Conservation (phyloP, 805 yeast genomes). For the Hanseniaspora singularis region DNA sequence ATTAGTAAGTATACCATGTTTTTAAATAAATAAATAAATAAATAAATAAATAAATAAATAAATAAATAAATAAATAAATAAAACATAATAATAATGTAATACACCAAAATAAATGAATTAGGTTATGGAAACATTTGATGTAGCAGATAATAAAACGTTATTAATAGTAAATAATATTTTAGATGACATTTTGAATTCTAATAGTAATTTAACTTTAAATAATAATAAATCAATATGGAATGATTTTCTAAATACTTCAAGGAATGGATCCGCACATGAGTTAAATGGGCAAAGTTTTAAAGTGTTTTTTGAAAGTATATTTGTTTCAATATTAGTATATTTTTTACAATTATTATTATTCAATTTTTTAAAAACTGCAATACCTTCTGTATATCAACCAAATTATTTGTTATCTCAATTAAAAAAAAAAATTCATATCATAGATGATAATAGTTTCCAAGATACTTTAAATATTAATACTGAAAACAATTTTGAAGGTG, state of each 20-base stretch:
- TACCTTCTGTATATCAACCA: slow-evolving; percentile 44
- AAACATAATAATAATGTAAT: no score
- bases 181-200: no score
- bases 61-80: no score
- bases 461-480: background rate
- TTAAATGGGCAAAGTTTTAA: slow-evolving; percentile 48
- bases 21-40: no score
- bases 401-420: slow-evolving; percentile 26
- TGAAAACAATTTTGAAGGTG: background rate
- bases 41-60: no score
- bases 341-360: slow-evolving; percentile 38
- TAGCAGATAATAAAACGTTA: background rate
- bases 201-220: no score
- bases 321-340: slow-evolving; percentile 44
- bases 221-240: background rate
- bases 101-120: no score
- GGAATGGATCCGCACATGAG: slow-evolving; percentile 47
- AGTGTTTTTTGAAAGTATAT: slow-evolving; percentile 44
- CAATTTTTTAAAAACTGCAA: slow-evolving; percentile 29
- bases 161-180: background rate
- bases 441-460: background rate
- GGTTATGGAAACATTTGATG: no score
- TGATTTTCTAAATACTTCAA: slow-evolving; percentile 38
- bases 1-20: no score
- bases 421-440: background rate